Evolutionary conservation across 2,329 filamentous ascomycete species (phyloP).

Genomic region (Ceratocystis destructans): DNA sequence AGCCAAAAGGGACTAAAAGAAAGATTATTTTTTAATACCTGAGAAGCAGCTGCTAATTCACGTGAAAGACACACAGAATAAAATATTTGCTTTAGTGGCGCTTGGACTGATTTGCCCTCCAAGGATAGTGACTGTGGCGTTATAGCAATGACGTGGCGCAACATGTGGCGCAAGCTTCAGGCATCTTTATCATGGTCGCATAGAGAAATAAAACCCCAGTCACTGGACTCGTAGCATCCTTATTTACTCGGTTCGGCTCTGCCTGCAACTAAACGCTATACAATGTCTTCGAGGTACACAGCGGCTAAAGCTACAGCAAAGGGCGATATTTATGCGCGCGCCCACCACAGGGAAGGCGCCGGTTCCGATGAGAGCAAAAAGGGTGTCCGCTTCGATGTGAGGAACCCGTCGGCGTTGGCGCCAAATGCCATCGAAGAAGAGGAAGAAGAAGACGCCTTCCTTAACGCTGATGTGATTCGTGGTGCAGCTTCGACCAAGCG

Average conservation of each 20-base stretch:
- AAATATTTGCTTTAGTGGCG: background rate
- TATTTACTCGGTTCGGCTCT: background rate
- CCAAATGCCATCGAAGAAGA: constrained; percentile 57
- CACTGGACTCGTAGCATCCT: background rate
- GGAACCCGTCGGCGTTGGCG: constrained; percentile 84
- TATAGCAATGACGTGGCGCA: background rate
- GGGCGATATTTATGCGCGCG: constrained; percentile 66
- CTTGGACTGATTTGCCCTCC: no score
- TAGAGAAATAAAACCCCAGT: background rate
- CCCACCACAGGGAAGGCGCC: constrained; percentile 48
- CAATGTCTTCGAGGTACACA: constrained; percentile 44
- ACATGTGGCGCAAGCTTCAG: background rate
- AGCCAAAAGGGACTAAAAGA: no score
- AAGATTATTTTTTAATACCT: no score
- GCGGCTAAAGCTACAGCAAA: constrained; percentile 70
- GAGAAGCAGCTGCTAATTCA: no score
- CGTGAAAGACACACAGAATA: no score
- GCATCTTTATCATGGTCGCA: background rate
- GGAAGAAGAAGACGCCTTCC: constrained; percentile 50
- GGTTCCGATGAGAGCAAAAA: constrained; percentile 31
- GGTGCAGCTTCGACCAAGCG: constrained; percentile 66
- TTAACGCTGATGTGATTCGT: constrained; percentile 89
- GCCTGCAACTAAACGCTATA: background rate
- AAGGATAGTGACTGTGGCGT: background rate
- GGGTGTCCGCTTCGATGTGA: constrained; percentile 85